A percentile compares a stretch with the other conserved stretches of the same genome.
These are phyloP conservation scores for Colletotrichum neosansevieriae DNA, from an alignment of 2,329 filamentous ascomycete genomes.

Conservation along the genomic window DNA sequence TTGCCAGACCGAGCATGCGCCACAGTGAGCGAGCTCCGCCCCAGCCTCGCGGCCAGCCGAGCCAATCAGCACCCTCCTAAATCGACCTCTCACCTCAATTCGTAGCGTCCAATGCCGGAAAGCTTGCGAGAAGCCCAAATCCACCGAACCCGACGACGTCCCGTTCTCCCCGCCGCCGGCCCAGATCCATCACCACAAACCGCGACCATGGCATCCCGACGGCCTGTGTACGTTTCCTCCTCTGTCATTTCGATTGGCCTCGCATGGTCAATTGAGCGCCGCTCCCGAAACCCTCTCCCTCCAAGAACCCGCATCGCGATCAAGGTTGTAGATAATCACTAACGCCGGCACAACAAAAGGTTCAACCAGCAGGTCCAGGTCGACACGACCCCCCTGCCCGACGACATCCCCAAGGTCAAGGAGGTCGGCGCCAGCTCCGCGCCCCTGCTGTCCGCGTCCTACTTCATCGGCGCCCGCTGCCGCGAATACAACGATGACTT, in stretches of 20 bases:
- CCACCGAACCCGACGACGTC: slow-evolving; percentile 41
- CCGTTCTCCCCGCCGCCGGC: slow-evolving; percentile 25
- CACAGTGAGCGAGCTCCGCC: not conserved
- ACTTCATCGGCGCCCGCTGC: slow-evolving; percentile 97
- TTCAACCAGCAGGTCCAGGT: slow-evolving; percentile 95
- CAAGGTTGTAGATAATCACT: not conserved
- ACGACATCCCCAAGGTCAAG: slow-evolving; percentile 90
- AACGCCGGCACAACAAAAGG: slow-evolving; percentile 62
- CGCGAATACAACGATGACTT: slow-evolving; percentile 97
- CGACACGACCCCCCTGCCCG: slow-evolving; percentile 95
- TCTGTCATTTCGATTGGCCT: not conserved
- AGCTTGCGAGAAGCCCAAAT: slow-evolving; percentile 42
- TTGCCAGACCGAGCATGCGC: slow-evolving; percentile 26
- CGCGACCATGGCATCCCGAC: slow-evolving; percentile 56
- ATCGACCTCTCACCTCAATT: slow-evolving; percentile 56
- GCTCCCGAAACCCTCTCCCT: not conserved
- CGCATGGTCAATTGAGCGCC: slow-evolving; percentile 12
- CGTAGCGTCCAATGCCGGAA: slow-evolving; percentile 39
- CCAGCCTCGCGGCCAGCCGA: slow-evolving; percentile 48
- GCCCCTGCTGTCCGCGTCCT: slow-evolving; percentile 89
- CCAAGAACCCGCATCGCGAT: not conserved
- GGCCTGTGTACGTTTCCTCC: slow-evolving; percentile 53
- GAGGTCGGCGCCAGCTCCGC: slow-evolving; percentile 95
- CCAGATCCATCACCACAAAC: slow-evolving; percentile 31
- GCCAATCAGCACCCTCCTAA: slow-evolving; percentile 55